Evolutionary conservation across 2,329 filamentous ascomycete genomes (phyloP).

Genomic region (Paraphoma chrysanthemicola): DNA sequence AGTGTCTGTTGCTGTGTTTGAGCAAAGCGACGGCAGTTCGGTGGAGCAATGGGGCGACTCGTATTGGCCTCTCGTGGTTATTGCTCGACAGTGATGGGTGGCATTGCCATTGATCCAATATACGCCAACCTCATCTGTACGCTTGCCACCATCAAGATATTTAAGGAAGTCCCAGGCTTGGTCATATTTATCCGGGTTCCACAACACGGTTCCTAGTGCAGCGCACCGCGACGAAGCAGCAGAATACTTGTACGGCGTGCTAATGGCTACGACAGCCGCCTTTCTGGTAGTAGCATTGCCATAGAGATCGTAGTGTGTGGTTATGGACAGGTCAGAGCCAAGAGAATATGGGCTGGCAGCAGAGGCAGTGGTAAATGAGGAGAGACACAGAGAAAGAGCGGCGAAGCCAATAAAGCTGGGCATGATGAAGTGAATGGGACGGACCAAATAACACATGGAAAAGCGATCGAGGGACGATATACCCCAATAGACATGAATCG

Average conservation of each 20-base stretch:
- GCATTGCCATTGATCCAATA: slow-evolving; percentile 27
- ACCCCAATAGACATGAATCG: neutral
- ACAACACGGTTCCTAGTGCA: slow-evolving; percentile 28
- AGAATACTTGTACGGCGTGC: slow-evolving; percentile 13
- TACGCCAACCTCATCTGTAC: slow-evolving; percentile 10
- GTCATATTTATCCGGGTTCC: slow-evolving; percentile 15
- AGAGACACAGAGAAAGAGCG: slow-evolving; percentile 7
- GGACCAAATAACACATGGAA: neutral
- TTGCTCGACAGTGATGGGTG: slow-evolving; percentile 23
- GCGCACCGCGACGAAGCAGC: slow-evolving; percentile 22
- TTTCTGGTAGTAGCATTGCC: slow-evolving; percentile 27
- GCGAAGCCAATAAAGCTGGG: slow-evolving; percentile 15
- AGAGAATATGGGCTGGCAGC: slow-evolving; percentile 30
- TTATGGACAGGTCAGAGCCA: slow-evolving; percentile 37
- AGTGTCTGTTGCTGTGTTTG: slow-evolving; percentile 24
- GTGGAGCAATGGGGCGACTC: slow-evolving; percentile 23
- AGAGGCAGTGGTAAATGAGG: slow-evolving; percentile 14
- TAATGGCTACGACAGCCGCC: slow-evolving; percentile 24
- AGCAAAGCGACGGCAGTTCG: slow-evolving; percentile 31
- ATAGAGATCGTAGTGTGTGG: slow-evolving; percentile 39
- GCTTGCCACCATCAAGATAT: slow-evolving; percentile 26
- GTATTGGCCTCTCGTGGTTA: slow-evolving; percentile 23
- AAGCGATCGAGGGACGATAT: neutral
- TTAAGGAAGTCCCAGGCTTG: slow-evolving; percentile 22
- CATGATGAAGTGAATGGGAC: slow-evolving; percentile 1